A percentile compares a stretch with the other conserved stretches of the same genome.
These are phyloP conservation scores for Candida tropicalis DNA, from an alignment of 1,139 yeast genomes.

Conservation along the genomic window DNA sequence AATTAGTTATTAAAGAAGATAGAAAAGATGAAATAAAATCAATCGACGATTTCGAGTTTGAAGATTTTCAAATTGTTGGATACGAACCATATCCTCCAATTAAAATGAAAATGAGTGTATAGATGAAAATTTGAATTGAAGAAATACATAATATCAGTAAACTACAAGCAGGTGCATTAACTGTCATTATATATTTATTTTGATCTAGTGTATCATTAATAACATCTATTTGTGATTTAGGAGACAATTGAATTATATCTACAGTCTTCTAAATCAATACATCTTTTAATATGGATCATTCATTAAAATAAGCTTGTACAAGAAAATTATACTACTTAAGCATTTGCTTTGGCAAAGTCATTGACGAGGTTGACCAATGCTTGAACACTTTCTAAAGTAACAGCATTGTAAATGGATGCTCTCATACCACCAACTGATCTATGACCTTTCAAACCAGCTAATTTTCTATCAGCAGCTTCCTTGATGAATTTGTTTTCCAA, in stretches of 20 bases:
- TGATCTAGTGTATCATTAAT: no score
- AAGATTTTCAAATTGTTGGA: constrained; percentile 78
- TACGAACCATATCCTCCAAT: constrained; percentile 84
- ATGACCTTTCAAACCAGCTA: constrained; percentile 90
- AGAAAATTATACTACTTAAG: constrained; percentile 3
- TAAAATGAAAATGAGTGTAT: constrained; percentile 82
- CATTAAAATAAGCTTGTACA: not conserved
- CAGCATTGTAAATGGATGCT: constrained; percentile 90
- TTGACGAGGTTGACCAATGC: constrained; percentile 59
- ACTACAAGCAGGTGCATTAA: no score
- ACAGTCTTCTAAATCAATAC: not conserved
- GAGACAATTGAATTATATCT: no score
- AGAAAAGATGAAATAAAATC: constrained; percentile 47
- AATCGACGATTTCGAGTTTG: constrained; percentile 86
- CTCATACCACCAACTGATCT: constrained; percentile 97
- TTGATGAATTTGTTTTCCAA: constrained; percentile 69
- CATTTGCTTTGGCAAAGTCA: constrained; percentile 54
- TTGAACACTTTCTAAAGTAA: constrained; percentile 64
- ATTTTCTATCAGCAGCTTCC: constrained; percentile 48
- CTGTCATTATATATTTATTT: no score
- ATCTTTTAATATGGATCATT: not conserved
- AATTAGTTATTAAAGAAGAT: constrained; percentile 64
- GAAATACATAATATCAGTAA: no score
- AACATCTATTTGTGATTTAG: no score
- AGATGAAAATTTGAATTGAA: no score